A percentile compares a stretch with the other conserved stretches of the same genome.
phyloP scores from a whole-genome alignment of 148 eudicot species.

The Nepenthes gracilis region DNA sequence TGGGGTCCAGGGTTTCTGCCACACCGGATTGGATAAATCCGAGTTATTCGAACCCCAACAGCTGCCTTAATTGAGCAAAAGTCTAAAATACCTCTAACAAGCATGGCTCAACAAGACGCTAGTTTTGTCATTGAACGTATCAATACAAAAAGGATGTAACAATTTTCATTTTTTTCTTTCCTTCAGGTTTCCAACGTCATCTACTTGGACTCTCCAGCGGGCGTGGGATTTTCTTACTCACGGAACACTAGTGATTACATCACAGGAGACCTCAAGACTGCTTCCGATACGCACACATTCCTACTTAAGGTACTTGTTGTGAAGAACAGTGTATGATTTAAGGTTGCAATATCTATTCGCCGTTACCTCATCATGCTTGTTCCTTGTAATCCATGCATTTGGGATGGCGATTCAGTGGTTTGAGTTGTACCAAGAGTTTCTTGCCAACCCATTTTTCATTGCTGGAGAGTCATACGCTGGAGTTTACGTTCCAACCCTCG shows the following conservation, averaged over 20 bases:
- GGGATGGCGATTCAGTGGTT: conserved; percentile 59
- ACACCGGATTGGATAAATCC: too few relatives aligned
- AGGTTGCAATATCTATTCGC: background rate
- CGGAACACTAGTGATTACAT: conserved; percentile 42
- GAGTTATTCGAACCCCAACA: too few relatives aligned
- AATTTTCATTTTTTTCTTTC: background rate
- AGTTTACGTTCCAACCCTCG: conserved; percentile 85
- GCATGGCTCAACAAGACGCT: too few relatives aligned
- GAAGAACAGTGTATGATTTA: background rate
- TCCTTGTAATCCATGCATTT: background rate
- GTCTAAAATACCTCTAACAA: too few relatives aligned
- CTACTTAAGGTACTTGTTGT: conserved; percentile 62
- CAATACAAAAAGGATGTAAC: too few relatives aligned
- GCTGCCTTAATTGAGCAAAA: too few relatives aligned
- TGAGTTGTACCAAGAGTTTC: conserved; percentile 60
- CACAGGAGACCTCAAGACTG: conserved; percentile 76
- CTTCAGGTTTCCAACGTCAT: conserved; percentile 72
- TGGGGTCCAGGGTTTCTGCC: too few relatives aligned
- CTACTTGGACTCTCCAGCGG: conserved; percentile 91
- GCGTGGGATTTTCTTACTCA: conserved; percentile 79
- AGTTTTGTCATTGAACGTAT: too few relatives aligned
- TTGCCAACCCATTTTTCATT: conserved; percentile 67
- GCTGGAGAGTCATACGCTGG: conserved; percentile 97
- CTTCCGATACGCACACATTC: conserved; percentile 61
- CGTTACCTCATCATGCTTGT: background rate